phyloP scores from a whole-genome alignment of 2,329 filamentous ascomycete species.

The Cladosporium phlei region DNA sequence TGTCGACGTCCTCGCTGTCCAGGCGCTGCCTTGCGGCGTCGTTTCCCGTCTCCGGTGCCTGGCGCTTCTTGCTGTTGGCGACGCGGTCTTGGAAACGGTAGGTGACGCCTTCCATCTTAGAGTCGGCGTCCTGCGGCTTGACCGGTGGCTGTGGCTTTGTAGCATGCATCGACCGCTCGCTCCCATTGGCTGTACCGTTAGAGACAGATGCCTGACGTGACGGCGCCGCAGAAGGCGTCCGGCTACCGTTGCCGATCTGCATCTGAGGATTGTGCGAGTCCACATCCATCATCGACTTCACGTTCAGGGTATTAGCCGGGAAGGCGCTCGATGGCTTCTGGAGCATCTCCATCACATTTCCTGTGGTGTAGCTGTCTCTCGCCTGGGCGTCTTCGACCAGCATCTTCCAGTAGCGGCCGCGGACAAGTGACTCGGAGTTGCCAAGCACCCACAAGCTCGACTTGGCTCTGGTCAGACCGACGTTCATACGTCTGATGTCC shows the following conservation, averaged over 20 bases:
- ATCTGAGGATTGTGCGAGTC: constrained; percentile 7
- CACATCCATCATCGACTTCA: constrained; percentile 25
- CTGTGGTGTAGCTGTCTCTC: constrained; percentile 72
- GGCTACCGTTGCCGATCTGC: constrained; percentile 7
- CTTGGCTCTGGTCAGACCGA: constrained; percentile 92
- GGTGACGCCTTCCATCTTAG: constrained; percentile 35
- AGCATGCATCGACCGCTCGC: not conserved
- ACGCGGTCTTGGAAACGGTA: constrained; percentile 29
- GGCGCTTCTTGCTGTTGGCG: constrained; percentile 19
- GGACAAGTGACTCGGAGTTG: constrained; percentile 77
- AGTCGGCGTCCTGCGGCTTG: not conserved
- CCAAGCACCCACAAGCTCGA: constrained; percentile 95
- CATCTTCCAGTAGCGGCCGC: constrained; percentile 86
- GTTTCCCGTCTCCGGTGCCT: constrained; percentile 14
- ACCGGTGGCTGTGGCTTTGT: not conserved
- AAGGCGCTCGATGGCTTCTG: constrained; percentile 46
- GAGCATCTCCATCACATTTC: constrained; percentile 54
- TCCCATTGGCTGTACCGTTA: not conserved
- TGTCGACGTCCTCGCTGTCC: constrained; percentile 27
- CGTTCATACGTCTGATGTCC: constrained; percentile 98
- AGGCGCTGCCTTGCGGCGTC: constrained; percentile 11
- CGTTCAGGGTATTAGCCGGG: constrained; percentile 22
- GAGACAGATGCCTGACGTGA: not conserved
- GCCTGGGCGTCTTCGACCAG: constrained; percentile 75
- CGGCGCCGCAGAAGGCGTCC: not conserved